phyloP scores from a whole-genome alignment of 345 rosid genomes.

The Brassica juncea region DNA sequence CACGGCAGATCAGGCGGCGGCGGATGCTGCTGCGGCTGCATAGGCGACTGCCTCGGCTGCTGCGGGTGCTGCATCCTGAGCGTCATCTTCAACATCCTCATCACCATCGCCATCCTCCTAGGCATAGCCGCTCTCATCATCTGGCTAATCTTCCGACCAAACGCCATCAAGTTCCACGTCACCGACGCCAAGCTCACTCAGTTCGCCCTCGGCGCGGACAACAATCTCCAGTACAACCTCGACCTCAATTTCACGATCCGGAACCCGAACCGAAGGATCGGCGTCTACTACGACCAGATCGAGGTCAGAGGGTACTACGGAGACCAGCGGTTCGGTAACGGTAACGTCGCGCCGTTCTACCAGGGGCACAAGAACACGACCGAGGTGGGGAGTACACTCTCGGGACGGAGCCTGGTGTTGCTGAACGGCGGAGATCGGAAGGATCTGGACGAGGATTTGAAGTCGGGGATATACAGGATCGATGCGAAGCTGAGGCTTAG shows the following conservation, averaged over 20 bases:
- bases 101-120: slow-evolving; percentile 38
- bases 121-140: slow-evolving; percentile 53
- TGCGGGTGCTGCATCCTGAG: slow-evolving; percentile 66
- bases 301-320: slow-evolving; percentile 52
- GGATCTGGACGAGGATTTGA: slow-evolving; percentile 41
- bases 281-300: slow-evolving; percentile 53
- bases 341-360: slow-evolving; percentile 47
- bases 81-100: slow-evolving; percentile 53
- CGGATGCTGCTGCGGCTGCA: slow-evolving; percentile 31
- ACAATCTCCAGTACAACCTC: slow-evolving; percentile 49
- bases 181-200: slow-evolving; percentile 50
- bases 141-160: slow-evolving; percentile 72
- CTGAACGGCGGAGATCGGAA: slow-evolving; percentile 36
- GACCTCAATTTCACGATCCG: slow-evolving; percentile 52
- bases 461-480: slow-evolving; percentile 45
- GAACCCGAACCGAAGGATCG: slow-evolving; percentile 64
- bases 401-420: slow-evolving; percentile 35
- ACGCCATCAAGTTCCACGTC: slow-evolving; percentile 53
- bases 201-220: slow-evolving; percentile 43
- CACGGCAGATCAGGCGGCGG: slow-evolving; percentile 44
- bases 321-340: slow-evolving; percentile 38
- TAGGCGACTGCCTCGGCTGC: slow-evolving; percentile 38
- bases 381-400: slow-evolving; percentile 41
- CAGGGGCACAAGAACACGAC: slow-evolving; percentile 85
- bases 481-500: slow-evolving; percentile 55